Evolutionary conservation across 164 flowering plant genomes (phyloP).

Genomic region (Houttuynia cordata): DNA sequence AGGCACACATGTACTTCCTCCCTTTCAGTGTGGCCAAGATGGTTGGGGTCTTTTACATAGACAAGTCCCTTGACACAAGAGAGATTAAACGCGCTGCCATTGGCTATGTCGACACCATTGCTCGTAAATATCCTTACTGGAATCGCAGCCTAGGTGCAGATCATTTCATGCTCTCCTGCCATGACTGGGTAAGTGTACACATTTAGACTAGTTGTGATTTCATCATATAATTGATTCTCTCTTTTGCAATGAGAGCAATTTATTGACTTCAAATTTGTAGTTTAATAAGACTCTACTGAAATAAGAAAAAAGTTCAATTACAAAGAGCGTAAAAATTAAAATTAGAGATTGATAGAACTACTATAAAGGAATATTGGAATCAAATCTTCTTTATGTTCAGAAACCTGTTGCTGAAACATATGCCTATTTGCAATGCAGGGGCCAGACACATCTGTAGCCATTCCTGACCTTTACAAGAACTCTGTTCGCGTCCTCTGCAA

Average conservation of each 20-base stretch:
- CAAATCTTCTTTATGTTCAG: not conserved
- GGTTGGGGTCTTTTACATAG: constrained; percentile 21
- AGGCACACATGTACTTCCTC: constrained; percentile 36
- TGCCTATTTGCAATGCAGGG: constrained; percentile 12
- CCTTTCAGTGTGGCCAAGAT: constrained; percentile 41
- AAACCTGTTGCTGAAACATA: not conserved
- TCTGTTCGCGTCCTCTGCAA: constrained; percentile 29
- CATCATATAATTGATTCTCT: not conserved
- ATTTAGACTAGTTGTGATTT: not conserved
- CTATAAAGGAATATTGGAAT: too few relatives aligned
- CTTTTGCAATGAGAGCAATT: not conserved
- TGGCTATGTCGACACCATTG: constrained; percentile 17
- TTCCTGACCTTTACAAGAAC: constrained; percentile 19
- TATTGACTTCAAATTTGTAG: not conserved
- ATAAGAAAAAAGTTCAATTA: too few relatives aligned
- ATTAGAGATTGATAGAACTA: too few relatives aligned
- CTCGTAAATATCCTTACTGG: constrained; percentile 33
- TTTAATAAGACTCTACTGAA: not conserved
- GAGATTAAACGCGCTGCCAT: constrained; percentile 22
- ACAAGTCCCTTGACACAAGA: constrained; percentile 17
- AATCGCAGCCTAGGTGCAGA: constrained; percentile 46
- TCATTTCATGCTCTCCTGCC: constrained; percentile 57
- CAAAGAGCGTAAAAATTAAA: too few relatives aligned
- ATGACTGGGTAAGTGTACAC: constrained; percentile 36
- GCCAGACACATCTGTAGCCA: constrained; percentile 13